A percentile compares a stretch with the other conserved stretches of the same genome.
Evolutionary conservation across 768 basidiomycete genomes (phyloP).

Genomic region (Russula griseocarnosa): DNA sequence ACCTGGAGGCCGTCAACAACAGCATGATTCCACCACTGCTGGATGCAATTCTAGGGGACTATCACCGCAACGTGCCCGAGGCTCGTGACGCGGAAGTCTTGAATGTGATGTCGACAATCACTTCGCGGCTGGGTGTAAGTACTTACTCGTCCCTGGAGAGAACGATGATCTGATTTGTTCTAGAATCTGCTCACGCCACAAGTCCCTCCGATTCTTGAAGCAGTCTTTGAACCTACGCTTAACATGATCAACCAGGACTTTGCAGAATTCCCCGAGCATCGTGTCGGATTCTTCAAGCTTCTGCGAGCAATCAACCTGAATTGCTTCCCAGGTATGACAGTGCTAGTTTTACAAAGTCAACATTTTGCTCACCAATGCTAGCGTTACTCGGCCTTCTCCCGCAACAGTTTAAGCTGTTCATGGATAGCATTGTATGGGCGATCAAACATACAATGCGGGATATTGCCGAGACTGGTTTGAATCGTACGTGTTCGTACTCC

Average conservation of each 20-base stretch:
- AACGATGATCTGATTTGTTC: conserved; percentile 23
- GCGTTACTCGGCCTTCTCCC: conserved; percentile 87
- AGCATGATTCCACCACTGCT: conserved; percentile 93
- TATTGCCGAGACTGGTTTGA: conserved; percentile 87
- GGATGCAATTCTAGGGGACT: conserved; percentile 97
- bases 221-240: conserved; percentile 94
- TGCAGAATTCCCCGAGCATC: conserved; percentile 96
- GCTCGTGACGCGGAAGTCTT: conserved; percentile 96
- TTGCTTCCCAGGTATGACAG: conserved; percentile 87
- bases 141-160: conserved; percentile 5
- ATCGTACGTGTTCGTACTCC: conserved; percentile 45
- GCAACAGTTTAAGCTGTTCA: conserved; percentile 91
- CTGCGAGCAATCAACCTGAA: conserved; percentile 86
- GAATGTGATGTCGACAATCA: conserved; percentile 96
- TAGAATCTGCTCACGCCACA: conserved; percentile 86
- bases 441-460: conserved; percentile 99
- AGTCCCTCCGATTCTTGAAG: conserved; percentile 91
- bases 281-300: conserved; percentile 94
- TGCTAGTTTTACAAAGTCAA: not conserved
- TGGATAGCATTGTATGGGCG: conserved; percentile 99
- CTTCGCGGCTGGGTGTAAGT: conserved; percentile 79
- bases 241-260: conserved; percentile 99
- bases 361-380: conserved; percentile 32
- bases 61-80: conserved; percentile 87
- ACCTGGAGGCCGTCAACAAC: conserved; percentile 85